Conservation (phyloP, 1,139 yeast species). For the Zygosaccharomyces pseudobailii region DNA sequence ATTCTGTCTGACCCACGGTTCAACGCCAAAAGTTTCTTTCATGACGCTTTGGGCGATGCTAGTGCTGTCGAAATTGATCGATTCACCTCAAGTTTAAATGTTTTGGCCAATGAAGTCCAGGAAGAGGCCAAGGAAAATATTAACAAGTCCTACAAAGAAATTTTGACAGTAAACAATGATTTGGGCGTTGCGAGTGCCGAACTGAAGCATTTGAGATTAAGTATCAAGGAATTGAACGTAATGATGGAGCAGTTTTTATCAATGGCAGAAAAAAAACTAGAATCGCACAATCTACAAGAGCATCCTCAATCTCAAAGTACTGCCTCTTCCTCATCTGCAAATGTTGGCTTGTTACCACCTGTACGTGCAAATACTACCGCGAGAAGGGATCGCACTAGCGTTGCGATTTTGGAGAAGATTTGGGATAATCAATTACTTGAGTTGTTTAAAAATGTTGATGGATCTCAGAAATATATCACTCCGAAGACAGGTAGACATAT, state of each 20-base stretch:
- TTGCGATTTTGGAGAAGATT: slow-evolving; percentile 67
- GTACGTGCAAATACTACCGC: slow-evolving; percentile 20
- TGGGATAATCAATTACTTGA: slow-evolving; percentile 75
- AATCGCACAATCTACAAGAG: slow-evolving; percentile 36
- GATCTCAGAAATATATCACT: slow-evolving; percentile 78
- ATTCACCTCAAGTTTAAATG: slow-evolving; percentile 54
- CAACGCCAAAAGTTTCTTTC: slow-evolving; percentile 50
- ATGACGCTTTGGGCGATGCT: slow-evolving; percentile 54
- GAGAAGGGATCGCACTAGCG: slow-evolving; percentile 59
- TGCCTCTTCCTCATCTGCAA: slow-evolving; percentile 10
- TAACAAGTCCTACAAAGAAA: slow-evolving; percentile 67
- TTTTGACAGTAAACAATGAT: slow-evolving; percentile 63
- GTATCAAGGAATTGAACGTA: slow-evolving; percentile 57
- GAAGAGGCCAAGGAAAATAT: slow-evolving; percentile 62
- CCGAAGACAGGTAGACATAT: slow-evolving; percentile 80
- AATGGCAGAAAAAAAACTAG: slow-evolving; percentile 59
- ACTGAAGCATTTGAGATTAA: slow-evolving; percentile 54
- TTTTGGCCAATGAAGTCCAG: slow-evolving; percentile 52
- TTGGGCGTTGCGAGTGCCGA: slow-evolving; percentile 60
- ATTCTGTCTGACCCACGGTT: slow-evolving; percentile 37
- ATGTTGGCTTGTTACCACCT: slow-evolving; percentile 24
- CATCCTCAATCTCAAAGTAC: slow-evolving; percentile 10
- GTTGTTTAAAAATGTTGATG: slow-evolving; percentile 79
- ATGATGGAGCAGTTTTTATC: slow-evolving; percentile 64
- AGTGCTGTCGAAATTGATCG: slow-evolving; percentile 71